A percentile compares a stretch with the other conserved stretches of the same genome.
Evolutionary conservation across 371 early-diverging fungal genomes (phyloP).

Genomic region (Apophysomyces variabilis): DNA sequence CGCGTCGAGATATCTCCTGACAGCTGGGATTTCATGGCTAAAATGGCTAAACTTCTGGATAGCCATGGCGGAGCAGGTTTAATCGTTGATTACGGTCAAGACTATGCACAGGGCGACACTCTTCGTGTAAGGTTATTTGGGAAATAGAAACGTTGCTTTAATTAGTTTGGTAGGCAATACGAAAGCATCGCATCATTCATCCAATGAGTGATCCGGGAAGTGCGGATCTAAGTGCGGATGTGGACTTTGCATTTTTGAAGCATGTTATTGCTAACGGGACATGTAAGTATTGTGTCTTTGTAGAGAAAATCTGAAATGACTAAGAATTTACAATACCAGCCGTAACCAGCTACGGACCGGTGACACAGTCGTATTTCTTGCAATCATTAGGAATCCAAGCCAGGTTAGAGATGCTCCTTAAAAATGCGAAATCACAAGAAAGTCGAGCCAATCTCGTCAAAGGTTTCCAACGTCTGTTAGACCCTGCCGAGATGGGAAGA

Average conservation of each 20-base stretch:
- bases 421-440: slow-evolving; percentile 51
- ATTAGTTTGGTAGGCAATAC: slow-evolving; percentile 71
- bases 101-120: slow-evolving; percentile 76
- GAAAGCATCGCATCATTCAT: slow-evolving; percentile 79
- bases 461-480: slow-evolving; percentile 76
- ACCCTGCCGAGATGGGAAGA: slow-evolving; percentile 78
- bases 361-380: slow-evolving; percentile 85
- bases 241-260: slow-evolving; percentile 85
- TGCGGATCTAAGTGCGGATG: slow-evolving; percentile 92
- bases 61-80: slow-evolving; percentile 77
- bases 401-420: slow-evolving; percentile 75
- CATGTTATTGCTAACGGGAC: slow-evolving; percentile 53
- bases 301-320: not conserved
- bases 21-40: slow-evolving; percentile 60
- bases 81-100: slow-evolving; percentile 91
- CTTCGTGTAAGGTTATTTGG: slow-evolving; percentile 66
- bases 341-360: slow-evolving; percentile 67
- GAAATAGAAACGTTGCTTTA: not conserved
- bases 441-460: slow-evolving; percentile 65
- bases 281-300: slow-evolving; percentile 38
- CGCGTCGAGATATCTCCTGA: slow-evolving; percentile 89
- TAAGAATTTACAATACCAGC: slow-evolving; percentile 14
- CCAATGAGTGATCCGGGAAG: slow-evolving; percentile 83
- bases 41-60: slow-evolving; percentile 69
- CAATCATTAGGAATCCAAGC: slow-evolving; percentile 84